Percentiles rank a stretch among this genome's conserved stretches.
phyloP scores from a whole-genome alignment of 2,329 filamentous ascomycete species.

The Teratosphaeria epicoccoides region DNA sequence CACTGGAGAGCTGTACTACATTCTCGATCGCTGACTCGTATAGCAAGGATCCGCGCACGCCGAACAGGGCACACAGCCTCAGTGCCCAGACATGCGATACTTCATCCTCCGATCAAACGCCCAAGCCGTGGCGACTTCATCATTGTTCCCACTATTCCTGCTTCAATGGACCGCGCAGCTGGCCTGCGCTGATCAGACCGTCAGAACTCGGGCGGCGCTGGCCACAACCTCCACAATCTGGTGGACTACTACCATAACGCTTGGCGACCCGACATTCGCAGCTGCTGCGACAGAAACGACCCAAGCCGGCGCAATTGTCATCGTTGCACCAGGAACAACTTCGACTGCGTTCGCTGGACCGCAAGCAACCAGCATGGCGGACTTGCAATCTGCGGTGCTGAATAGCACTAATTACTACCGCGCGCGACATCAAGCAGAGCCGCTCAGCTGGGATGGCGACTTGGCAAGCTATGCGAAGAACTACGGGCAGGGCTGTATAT shows the following conservation, averaged over 20 bases:
- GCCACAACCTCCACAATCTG: conserved; percentile 15
- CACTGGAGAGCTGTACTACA: neutral
- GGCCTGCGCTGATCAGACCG: neutral
- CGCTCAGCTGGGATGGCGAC: conserved; percentile 18
- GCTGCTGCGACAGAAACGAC: conserved; percentile 7
- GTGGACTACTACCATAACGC: conserved; percentile 12
- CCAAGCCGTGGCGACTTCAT: neutral
- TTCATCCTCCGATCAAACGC: neutral
- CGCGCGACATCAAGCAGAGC: conserved; percentile 11
- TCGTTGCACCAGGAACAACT: neutral
- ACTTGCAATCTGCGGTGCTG: conserved; percentile 13
- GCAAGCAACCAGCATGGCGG: neutral
- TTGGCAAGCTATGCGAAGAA: conserved; percentile 21
- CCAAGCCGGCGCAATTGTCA: neutral
- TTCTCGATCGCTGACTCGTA: neutral
- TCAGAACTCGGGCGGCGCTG: conserved; percentile 6
- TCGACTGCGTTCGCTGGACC: conserved; percentile 1
- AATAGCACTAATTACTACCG: conserved; percentile 26
- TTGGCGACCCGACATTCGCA: neutral
- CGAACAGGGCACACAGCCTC: neutral
- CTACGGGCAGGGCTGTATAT: conserved; percentile 20
- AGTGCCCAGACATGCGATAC: neutral
- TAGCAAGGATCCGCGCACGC: neutral
- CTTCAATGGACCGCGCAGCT: neutral
- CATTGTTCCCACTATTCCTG: neutral